Evolutionary conservation across 805 yeast species (phyloP).

Genomic region (Sungouiozyma intestinalis): DNA sequence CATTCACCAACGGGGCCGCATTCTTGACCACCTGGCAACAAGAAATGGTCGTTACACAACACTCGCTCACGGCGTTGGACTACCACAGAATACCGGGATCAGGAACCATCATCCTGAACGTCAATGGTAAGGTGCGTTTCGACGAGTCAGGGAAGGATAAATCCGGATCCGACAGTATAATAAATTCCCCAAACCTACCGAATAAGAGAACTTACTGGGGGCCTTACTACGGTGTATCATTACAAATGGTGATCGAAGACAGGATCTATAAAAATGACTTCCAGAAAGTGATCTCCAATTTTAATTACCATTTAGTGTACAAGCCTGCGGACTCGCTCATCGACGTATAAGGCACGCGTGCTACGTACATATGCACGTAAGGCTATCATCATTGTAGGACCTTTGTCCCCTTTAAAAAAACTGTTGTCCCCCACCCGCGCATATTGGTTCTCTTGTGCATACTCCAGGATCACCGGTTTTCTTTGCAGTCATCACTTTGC

Average conservation of each 20-base stretch:
- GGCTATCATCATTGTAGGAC: no score
- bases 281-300: conserved; percentile 38
- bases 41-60: conserved; percentile 39
- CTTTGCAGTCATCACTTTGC: not conserved
- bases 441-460: no score
- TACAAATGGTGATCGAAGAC: conserved; percentile 49
- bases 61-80: conserved; percentile 53
- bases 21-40: conserved; percentile 27
- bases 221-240: conserved; percentile 56
- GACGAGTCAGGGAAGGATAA: conserved; percentile 67
- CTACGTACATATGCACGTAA: no score
- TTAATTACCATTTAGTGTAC: conserved; percentile 58
- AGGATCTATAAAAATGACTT: conserved; percentile 28
- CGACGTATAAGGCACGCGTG: conserved; percentile 1
- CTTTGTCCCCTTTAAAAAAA: no score
- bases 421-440: no score
- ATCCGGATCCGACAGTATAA: conserved; percentile 52
- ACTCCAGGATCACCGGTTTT: not conserved
- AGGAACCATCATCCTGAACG: conserved; percentile 40
- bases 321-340: conserved; percentile 30
- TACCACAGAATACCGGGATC: conserved; percentile 61
- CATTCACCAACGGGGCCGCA: conserved; percentile 21
- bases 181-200: conserved; percentile 17
- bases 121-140: conserved; percentile 53
- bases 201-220: conserved; percentile 49